These are phyloP conservation scores for Suillus decipiens DNA, from an alignment of 768 basidiomycete genomes.

Conservation along the genomic window DNA sequence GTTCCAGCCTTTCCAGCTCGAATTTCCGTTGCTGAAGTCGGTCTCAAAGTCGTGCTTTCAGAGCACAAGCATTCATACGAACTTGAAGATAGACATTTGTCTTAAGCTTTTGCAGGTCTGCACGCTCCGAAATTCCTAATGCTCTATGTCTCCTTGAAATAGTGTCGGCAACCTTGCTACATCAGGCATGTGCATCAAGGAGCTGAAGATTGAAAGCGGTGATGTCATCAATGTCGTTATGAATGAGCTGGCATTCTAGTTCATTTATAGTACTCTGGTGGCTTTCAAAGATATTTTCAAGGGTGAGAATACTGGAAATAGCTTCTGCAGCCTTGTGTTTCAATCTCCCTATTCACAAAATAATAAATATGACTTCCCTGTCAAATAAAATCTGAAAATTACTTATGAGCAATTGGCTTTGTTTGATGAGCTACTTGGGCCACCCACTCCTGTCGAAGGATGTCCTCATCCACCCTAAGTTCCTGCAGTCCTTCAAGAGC, in stretches of 20 bases:
- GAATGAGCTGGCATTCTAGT: constrained; percentile 7
- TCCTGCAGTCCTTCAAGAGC: constrained; percentile 1
- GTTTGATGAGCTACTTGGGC: constrained; percentile 25
- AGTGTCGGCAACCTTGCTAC: neutral
- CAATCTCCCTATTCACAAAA: too few relatives aligned
- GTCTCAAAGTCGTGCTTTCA: constrained; percentile 20
- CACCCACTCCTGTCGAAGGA: constrained; percentile 19
- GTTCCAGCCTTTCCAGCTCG: constrained; percentile 20
- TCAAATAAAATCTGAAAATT: neutral
- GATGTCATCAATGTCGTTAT: neutral
- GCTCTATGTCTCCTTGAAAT: neutral
- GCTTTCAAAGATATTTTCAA: too few relatives aligned
- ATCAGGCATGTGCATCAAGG: too few relatives aligned
- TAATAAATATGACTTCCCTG: too few relatives aligned
- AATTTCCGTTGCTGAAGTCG: constrained; percentile 20
- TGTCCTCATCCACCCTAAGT: neutral
- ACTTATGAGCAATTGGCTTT: constrained; percentile 10
- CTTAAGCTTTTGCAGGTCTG: constrained; percentile 11
- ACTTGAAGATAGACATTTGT: constrained; percentile 14
- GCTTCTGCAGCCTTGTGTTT: too few relatives aligned
- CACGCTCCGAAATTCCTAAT: constrained; percentile 11
- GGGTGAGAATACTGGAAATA: too few relatives aligned
- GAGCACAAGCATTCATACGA: constrained; percentile 22
- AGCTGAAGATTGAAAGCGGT: constrained; percentile 11
- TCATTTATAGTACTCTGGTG: neutral